Evolutionary conservation across 2,329 filamentous ascomycete species (phyloP).

Genomic region (Diaporthe sp.): DNA sequence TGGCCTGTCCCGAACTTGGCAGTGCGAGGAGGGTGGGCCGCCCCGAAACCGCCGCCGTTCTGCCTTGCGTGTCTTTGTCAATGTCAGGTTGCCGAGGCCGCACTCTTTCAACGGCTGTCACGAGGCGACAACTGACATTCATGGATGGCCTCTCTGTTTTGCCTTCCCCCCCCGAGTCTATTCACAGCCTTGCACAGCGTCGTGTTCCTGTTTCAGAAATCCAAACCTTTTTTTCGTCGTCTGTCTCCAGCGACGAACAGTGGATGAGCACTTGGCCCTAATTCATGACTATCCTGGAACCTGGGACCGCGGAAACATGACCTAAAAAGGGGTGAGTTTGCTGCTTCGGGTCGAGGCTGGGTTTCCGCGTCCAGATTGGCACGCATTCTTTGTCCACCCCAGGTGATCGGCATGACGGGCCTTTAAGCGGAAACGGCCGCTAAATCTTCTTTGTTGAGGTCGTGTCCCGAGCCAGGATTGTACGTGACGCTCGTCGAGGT

Average conservation of each 20-base stretch:
- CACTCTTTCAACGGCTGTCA: slow-evolving; percentile 21
- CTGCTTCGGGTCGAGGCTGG: slow-evolving; percentile 17
- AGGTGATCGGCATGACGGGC: slow-evolving; percentile 23
- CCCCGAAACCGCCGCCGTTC: slow-evolving; percentile 25
- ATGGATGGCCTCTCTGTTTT: background rate
- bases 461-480: slow-evolving; percentile 5
- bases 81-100: background rate
- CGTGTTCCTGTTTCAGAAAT: slow-evolving; percentile 17
- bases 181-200: slow-evolving; percentile 11
- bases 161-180: background rate
- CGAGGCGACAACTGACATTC: background rate
- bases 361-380: slow-evolving; percentile 16
- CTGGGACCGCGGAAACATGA: slow-evolving; percentile 21
- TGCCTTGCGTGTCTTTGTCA: background rate
- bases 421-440: slow-evolving; percentile 21
- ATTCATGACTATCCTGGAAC: slow-evolving; percentile 2
- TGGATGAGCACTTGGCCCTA: background rate
- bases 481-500: background rate
- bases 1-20: slow-evolving; percentile 13
- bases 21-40: background rate
- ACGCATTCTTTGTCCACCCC: slow-evolving; percentile 14
- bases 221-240: background rate
- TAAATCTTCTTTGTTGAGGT: slow-evolving; percentile 20
- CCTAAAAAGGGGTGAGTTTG: slow-evolving; percentile 17
- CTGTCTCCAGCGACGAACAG: background rate